These are phyloP conservation scores for Xylariomycetidae sp. DNA, from an alignment of 2,329 filamentous ascomycete genomes.

Conservation along the genomic window DNA sequence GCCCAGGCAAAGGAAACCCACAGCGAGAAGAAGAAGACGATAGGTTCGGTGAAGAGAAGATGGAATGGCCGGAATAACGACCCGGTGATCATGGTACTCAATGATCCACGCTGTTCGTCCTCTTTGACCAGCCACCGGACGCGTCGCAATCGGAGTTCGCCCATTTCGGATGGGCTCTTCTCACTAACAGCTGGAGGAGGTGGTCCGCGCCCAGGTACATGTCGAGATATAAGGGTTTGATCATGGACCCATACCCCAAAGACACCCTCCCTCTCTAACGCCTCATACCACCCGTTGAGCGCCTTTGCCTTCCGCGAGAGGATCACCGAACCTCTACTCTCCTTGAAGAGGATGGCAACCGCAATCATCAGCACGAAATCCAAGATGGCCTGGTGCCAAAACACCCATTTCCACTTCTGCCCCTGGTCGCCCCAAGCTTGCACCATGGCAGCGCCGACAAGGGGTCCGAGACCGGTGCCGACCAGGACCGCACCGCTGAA, in stretches of 20 bases:
- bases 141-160: slow-evolving; percentile 39
- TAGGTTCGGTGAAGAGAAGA: slow-evolving; percentile 67
- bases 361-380: slow-evolving; percentile 57
- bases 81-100: slow-evolving; percentile 64
- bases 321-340: slow-evolving; percentile 76
- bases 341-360: slow-evolving; percentile 66
- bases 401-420: slow-evolving; percentile 72
- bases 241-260: slow-evolving; percentile 38
- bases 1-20: slow-evolving; percentile 92
- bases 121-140: slow-evolving; percentile 75
- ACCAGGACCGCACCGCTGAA: slow-evolving; percentile 75
- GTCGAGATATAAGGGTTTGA: slow-evolving; percentile 4
- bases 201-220: slow-evolving; percentile 1
- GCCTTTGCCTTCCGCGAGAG: slow-evolving; percentile 66
- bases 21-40: slow-evolving; percentile 80
- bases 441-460: slow-evolving; percentile 65
- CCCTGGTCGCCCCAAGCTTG: slow-evolving; percentile 42
- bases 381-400: slow-evolving; percentile 76
- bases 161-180: slow-evolving; percentile 6
- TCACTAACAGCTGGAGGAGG: slow-evolving; percentile 7
- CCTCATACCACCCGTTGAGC: slow-evolving; percentile 74
- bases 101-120: slow-evolving; percentile 67
- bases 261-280: slow-evolving; percentile 59
- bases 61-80: slow-evolving; percentile 75
- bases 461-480: slow-evolving; percentile 73